Percentiles rank a stretch among this genome's conserved stretches.
These are phyloP conservation scores for Penicillium sp. DNA, from an alignment of 2,329 filamentous ascomycete species.

Conservation along the genomic window DNA sequence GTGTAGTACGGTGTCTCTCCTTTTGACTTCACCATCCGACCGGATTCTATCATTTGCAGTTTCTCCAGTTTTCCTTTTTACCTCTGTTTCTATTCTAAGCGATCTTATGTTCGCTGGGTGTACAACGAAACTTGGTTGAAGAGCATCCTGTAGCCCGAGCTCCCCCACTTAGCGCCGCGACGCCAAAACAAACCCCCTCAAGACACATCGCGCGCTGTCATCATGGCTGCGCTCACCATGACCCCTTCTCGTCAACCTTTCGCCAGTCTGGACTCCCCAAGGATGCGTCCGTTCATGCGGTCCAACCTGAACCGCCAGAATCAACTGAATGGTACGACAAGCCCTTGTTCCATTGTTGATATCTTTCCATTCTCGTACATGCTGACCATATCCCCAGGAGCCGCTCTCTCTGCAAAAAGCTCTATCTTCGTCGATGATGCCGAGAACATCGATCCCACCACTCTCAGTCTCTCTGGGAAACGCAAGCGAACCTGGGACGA, in stretches of 20 bases:
- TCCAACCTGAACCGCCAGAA: slow-evolving; percentile 39
- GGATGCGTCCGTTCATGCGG: slow-evolving; percentile 36
- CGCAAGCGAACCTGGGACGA: slow-evolving; percentile 43
- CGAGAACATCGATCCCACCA: slow-evolving; percentile 63
- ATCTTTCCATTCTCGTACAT: not conserved
- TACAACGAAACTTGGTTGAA: no score
- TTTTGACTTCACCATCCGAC: slow-evolving; percentile 6
- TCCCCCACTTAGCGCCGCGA: slow-evolving; percentile 32
- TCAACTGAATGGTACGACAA: slow-evolving; percentile 36
- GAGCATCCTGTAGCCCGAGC: slow-evolving; percentile 14
- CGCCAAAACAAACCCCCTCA: slow-evolving; percentile 29
- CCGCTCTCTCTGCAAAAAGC: slow-evolving; percentile 18
- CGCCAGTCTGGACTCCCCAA: slow-evolving; percentile 37
- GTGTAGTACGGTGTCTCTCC: not conserved
- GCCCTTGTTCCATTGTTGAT: not conserved
- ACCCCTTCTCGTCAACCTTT: slow-evolving; percentile 41
- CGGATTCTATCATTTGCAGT: slow-evolving; percentile 9
- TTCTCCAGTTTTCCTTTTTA: not conserved
- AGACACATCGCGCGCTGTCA: slow-evolving; percentile 16
- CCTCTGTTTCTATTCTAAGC: no score
- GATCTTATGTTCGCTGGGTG: no score
- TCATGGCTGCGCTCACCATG: slow-evolving; percentile 44
- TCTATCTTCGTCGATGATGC: slow-evolving; percentile 43
- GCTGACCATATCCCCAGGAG: slow-evolving; percentile 19
- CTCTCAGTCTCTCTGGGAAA: slow-evolving; percentile 55